Base-by-base conservation (phyloP, 148 eudicot genomes). In the Limonium bicolor region DNA sequence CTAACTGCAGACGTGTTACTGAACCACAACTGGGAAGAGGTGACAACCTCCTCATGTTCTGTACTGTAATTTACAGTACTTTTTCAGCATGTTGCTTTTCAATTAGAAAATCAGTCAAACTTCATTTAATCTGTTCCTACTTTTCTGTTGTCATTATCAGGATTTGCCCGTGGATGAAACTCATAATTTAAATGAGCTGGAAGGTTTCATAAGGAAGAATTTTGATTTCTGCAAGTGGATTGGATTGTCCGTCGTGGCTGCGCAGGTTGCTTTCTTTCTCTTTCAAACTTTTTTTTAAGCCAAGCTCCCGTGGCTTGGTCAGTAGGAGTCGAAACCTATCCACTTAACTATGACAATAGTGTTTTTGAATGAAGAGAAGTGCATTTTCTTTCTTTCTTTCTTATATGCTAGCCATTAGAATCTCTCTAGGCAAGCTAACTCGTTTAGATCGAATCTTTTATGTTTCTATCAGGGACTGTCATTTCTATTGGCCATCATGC, bases 161-260 rank as follows among this genome's bases (percentile, higher is more conserved):
- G 85, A 84, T 61, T 79, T 84, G 48, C 95, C 95, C 1, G 62
- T 32, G 37, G 95, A 80, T 60, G 9, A 8, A 36, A 36, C 41
- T 7, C 19, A 11, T 2, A 36, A 36, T 15, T 36, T 13, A 11
- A 11, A 36, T 16, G 13, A 36, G 41, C 59, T 86, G 37, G 69
- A 72, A 62, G 46, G 55, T 40, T 80, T 86, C 42, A 41, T 86
- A 12, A 55, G 52, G 40, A 55, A 64, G 10, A 86, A 80, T 54
- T 80, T 74, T 57, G 80, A 77, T 50, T 64, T 74, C 51, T 77
- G 92, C 74, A 80, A 68, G 63, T 80, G 92, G 95, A 55, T 86
- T 70, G 83, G 80, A 51, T 61, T 85, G 61, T 51, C 80, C 2
- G 56, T 74, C 48, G 73, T 80, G 38, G 64, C 58, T 18, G 65